Evolutionary conservation across 352 stramenopile species (phyloP).

Genomic region (Phytophthora macrochlamydospora): DNA sequence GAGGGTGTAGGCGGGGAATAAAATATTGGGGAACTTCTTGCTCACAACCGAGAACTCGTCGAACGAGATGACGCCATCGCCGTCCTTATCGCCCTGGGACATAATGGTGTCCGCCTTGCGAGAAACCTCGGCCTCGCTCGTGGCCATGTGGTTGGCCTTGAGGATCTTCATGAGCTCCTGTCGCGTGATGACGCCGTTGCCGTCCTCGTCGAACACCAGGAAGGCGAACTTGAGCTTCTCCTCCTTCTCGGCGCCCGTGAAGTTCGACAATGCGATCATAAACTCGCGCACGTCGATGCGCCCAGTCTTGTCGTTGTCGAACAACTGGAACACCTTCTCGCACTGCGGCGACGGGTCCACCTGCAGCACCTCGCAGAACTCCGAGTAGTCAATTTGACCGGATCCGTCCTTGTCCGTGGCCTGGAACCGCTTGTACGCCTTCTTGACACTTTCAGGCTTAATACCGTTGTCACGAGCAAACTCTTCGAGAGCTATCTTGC

Average conservation of each 20-base stretch:
- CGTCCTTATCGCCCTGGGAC: constrained; percentile 95
- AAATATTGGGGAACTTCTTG: constrained; percentile 97
- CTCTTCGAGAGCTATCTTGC: constrained; percentile 91
- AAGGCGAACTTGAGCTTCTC: constrained; percentile 98
- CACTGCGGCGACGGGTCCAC: constrained; percentile 91
- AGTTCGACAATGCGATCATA: constrained; percentile 95
- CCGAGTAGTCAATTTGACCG: constrained; percentile 96
- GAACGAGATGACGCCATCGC: constrained; percentile 97
- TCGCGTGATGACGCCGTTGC: constrained; percentile 94
- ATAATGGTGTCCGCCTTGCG: constrained; percentile 98
- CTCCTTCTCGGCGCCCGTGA: constrained; percentile 94
- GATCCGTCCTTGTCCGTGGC: constrained; percentile 94
- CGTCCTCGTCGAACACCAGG: constrained; percentile 95
- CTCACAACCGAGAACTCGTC: constrained; percentile 96
- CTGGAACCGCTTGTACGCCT: constrained; percentile 96
- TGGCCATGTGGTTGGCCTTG: constrained; percentile 96
- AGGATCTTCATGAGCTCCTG: constrained; percentile 95
- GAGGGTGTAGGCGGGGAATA: constrained; percentile 89
- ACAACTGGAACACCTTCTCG: constrained; percentile 95
- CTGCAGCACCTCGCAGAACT: constrained; percentile 97
- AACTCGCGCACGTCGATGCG: constrained; percentile 95
- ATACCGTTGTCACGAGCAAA: constrained; percentile 96
- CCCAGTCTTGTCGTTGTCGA: constrained; percentile 93
- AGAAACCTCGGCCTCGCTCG: constrained; percentile 90
- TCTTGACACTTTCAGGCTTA: constrained; percentile 96